Base-by-base conservation (phyloP, 2,329 filamentous ascomycete species). In the Tolypocladium sp. region DNA sequence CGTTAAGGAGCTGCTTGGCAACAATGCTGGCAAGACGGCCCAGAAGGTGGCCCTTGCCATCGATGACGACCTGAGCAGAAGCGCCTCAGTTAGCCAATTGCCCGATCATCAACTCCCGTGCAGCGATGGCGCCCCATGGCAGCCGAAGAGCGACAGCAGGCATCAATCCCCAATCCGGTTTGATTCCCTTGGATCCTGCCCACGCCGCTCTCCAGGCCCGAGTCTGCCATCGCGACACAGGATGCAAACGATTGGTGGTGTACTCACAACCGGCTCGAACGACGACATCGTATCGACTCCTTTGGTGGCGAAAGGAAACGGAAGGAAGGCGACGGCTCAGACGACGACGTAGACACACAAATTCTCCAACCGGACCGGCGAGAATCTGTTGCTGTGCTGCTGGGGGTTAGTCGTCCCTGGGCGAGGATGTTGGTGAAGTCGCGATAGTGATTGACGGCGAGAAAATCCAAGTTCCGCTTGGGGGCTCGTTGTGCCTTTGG, bases 31-130 rank as follows among this genome's bases (percentile, higher is more conserved):
- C 93, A 79, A 99, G 88, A 80, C 94, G 93, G 85, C 94, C 94
- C 81, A 99, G 92, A 79, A 99, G 90, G 83, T 99, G 94, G 82
- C 94, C 94, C 89, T 99, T 99, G 91, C 92, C 94, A 88, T 99
- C 94, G 79, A 99, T 96, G 84, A 97, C 90, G 84, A 97, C 88
- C 92, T 96, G 12, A 49, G 30, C n/a, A 6, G 22, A 55, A 25
- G 35, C 37, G 53, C 17, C n/a, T 30, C 33, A 38, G 52, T 55
- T 55, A 55, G 53, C 37, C 42, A 42, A 42, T 44, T 44, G 12
- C 55, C 44, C 44, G 56, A 46, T 59, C n/a, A 30, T 40, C 46
- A 40, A 51, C 33, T 49, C 42, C 55, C 51, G 37, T 55, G 35
- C 33, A 44, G 42, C 52, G 52, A 42, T 42, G 44, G 38, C 37